phyloP scores from a whole-genome alignment of 1,284 basidiomycete species.

The Phenoliferia sp. region DNA sequence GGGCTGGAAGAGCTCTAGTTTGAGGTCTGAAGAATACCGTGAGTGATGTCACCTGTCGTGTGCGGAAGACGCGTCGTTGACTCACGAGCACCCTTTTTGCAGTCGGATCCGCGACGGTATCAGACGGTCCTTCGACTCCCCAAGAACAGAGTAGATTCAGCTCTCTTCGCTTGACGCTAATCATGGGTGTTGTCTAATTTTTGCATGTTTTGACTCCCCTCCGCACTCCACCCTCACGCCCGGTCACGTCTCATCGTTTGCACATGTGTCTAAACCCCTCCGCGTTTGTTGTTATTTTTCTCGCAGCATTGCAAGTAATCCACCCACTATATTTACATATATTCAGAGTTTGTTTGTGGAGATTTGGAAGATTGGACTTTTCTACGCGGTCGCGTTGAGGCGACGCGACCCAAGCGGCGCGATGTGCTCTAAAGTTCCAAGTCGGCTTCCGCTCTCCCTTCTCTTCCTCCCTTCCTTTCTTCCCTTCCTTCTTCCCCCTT shows the following conservation, averaged over 20 bases:
- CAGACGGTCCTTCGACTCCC: not conserved
- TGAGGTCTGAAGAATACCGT: not conserved
- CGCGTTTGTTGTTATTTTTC: too few species aligned
- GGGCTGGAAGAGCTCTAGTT: conserved; percentile 36
- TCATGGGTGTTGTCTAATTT: conserved; percentile 62
- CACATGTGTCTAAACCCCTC: not conserved
- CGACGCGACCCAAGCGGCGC: not conserved
- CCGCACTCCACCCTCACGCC: not conserved
- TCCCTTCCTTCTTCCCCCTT: not conserved
- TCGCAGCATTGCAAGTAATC: too few species aligned
- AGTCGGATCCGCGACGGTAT: not conserved
- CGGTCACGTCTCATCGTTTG: too few species aligned
- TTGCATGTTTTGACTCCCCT: not conserved
- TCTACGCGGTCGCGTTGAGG: not conserved
- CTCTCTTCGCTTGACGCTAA: conserved; percentile 62
- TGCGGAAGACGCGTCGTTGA: not conserved
- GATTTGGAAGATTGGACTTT: too few species aligned
- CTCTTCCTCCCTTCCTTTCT: not conserved
- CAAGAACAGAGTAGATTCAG: conserved; percentile 54
- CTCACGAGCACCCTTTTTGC: not conserved
- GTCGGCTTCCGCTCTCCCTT: not conserved
- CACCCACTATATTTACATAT: too few species aligned
- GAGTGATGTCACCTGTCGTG: not conserved
- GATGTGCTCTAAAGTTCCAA: too few species aligned
- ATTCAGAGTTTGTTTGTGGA: too few species aligned